Evolutionary conservation across 179 eudicot species (phyloP).

Genomic region (Corrigiola litoralis): DNA sequence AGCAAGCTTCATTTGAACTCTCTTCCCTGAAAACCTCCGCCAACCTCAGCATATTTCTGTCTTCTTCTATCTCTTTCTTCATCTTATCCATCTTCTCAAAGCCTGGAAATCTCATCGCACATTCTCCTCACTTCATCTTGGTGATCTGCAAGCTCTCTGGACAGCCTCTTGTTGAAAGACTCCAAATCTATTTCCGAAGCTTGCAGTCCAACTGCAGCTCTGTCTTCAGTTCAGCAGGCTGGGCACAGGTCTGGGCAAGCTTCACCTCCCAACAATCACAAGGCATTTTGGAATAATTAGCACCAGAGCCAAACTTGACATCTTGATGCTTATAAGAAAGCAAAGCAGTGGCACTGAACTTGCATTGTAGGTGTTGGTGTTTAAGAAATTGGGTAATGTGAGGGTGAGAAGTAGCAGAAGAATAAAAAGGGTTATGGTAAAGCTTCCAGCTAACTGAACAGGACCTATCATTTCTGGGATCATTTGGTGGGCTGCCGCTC

Average conservation of each 20-base stretch:
- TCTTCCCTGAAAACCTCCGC: slow-evolving; percentile 73
- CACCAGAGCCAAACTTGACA: too few species aligned
- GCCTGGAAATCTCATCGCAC: slow-evolving; percentile 25
- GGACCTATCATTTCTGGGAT: slow-evolving; percentile 26
- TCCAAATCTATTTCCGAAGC: slow-evolving; percentile 50
- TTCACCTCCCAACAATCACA: slow-evolving; percentile 10
- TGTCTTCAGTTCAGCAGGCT: slow-evolving; percentile 41
- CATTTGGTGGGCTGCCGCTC: slow-evolving; percentile 22
- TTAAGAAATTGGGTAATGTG: background rate
- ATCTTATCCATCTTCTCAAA: slow-evolving; percentile 33
- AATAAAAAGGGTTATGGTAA: slow-evolving; percentile 65
- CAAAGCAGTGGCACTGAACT: slow-evolving; percentile 17
- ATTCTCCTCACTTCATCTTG: slow-evolving; percentile 39
- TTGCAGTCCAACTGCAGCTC: slow-evolving; percentile 55
- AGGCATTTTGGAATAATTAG: too few species aligned
- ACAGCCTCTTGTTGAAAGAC: slow-evolving; percentile 41
- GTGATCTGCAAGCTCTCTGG: slow-evolving; percentile 41
- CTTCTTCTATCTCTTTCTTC: slow-evolving; percentile 57
- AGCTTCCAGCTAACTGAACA: slow-evolving; percentile 50
- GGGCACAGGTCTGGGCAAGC: slow-evolving; percentile 35
- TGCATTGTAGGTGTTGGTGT: slow-evolving; percentile 14
- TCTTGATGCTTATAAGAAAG: slow-evolving; percentile 6
- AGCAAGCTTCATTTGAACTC: slow-evolving; percentile 68
- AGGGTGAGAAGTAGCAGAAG: slow-evolving; percentile 5
- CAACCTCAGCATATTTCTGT: slow-evolving; percentile 59